Percentiles rank a stretch among this genome's conserved stretches.
Conservation (phyloP, 108 stramenopile species). For the Skeletonema tropicum region DNA sequence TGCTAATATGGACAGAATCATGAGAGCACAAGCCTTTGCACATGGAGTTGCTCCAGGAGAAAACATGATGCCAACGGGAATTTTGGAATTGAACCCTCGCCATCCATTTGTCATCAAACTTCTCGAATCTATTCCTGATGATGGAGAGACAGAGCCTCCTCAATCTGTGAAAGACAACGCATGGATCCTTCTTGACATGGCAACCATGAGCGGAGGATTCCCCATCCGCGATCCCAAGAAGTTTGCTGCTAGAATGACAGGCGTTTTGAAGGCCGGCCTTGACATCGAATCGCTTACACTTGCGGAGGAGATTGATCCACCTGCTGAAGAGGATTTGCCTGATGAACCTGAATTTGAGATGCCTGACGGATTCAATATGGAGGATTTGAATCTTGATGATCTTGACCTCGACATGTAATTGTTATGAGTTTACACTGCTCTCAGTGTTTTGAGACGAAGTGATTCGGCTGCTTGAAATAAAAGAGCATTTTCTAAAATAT, state of each 20-base stretch:
- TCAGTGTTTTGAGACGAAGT: not conserved
- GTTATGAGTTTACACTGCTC: not conserved
- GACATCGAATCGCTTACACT: conserved; percentile 85
- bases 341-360: conserved; percentile 74
- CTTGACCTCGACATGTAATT: conserved; percentile 1
- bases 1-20: conserved; percentile 99
- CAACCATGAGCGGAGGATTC: conserved; percentile 95
- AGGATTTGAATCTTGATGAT: conserved; percentile 50
- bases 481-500: not conserved
- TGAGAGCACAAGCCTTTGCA: conserved; percentile 95
- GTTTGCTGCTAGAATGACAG: conserved; percentile 88
- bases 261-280: conserved; percentile 77
- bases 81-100: conserved; percentile 99
- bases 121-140: conserved; percentile 76
- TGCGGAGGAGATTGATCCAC: conserved; percentile 91
- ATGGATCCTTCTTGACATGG: conserved; percentile 97
- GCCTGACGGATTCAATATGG: conserved; percentile 54
- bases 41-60: conserved; percentile 59
- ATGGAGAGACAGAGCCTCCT: conserved; percentile 69
- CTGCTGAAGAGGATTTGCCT: conserved; percentile 88
- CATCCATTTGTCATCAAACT: conserved; percentile 97
- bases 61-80: conserved; percentile 72
- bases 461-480: not conserved
- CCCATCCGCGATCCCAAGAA: conserved; percentile 84
- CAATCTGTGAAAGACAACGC: conserved; percentile 88